Evolutionary conservation across 495 filamentous ascomycete genomes (phyloP).

Genomic region (Lichenothelia convexa): DNA sequence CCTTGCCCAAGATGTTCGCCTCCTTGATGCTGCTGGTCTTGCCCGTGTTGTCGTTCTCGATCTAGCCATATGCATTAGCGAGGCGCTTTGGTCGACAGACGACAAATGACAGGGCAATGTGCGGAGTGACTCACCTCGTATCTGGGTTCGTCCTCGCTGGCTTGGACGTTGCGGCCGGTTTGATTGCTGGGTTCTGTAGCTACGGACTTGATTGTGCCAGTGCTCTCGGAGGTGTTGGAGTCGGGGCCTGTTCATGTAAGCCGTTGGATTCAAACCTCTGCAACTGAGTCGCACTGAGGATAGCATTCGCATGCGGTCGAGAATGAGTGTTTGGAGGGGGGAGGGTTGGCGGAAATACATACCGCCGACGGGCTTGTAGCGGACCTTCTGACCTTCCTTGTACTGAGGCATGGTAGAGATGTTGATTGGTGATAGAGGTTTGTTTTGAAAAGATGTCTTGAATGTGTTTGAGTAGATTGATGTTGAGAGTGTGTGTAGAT

Average conservation of each 20-base stretch:
- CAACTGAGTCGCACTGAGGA: too few species aligned
- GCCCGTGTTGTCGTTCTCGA: conserved; percentile 27
- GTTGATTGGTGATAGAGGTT: background rate
- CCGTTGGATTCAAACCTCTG: too few species aligned
- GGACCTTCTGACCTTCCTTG: conserved; percentile 17
- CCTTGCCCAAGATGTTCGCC: conserved; percentile 22
- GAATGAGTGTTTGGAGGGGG: background rate
- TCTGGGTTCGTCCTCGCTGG: conserved; percentile 19
- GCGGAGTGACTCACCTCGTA: conserved; percentile 20
- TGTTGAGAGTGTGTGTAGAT: too few species aligned
- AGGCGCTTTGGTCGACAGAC: conserved; percentile 13
- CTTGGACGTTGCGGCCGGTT: conserved; percentile 25
- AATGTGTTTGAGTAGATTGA: too few species aligned
- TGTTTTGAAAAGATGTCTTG: too few species aligned
- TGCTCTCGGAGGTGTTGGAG: conserved; percentile 23
- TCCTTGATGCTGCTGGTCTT: conserved; percentile 25
- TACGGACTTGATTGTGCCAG: conserved; percentile 22
- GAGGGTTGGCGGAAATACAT: conserved; percentile 4
- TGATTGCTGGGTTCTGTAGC: conserved; percentile 24
- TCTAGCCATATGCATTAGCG: too few species aligned
- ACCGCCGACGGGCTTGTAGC: conserved; percentile 27
- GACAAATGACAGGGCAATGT: background rate
- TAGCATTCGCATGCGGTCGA: background rate
- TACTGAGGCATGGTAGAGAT: conserved; percentile 1
- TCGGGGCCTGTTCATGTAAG: conserved; percentile 23